A percentile compares a stretch with the other conserved stretches of the same genome.
phyloP scores from a whole-genome alignment of 148 eudicot species.

The Linanthus parryae region DNA sequence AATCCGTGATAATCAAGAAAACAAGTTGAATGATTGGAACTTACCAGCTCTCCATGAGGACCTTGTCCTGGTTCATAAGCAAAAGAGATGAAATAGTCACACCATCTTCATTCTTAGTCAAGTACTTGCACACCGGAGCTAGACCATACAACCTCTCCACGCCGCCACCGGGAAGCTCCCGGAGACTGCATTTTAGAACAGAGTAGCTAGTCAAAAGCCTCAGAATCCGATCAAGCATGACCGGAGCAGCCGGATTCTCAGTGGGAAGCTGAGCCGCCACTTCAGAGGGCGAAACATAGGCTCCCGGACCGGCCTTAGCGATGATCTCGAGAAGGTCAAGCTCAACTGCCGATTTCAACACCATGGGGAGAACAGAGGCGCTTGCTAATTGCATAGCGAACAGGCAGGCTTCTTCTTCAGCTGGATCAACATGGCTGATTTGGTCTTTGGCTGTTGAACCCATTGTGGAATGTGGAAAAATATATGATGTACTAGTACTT shows the following conservation, averaged over 20 bases:
- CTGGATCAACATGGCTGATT: neutral
- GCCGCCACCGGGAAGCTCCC: slow-evolving; percentile 32
- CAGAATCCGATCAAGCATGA: slow-evolving; percentile 81
- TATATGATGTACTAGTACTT: no score
- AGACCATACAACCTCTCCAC: slow-evolving; percentile 65
- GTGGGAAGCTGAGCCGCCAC: slow-evolving; percentile 58
- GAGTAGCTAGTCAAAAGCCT: slow-evolving; percentile 68
- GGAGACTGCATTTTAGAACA: slow-evolving; percentile 37
- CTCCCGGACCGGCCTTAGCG: slow-evolving; percentile 52
- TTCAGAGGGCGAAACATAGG: slow-evolving; percentile 51
- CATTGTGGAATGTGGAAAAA: no score
- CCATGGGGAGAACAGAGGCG: slow-evolving; percentile 87
- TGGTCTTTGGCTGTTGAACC: slow-evolving; percentile 17
- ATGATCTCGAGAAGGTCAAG: slow-evolving; percentile 83
- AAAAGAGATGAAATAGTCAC: slow-evolving; percentile 57
- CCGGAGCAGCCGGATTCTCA: slow-evolving; percentile 55
- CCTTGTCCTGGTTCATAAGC: slow-evolving; percentile 87
- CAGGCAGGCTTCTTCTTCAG: slow-evolving; percentile 57
- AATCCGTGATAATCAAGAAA: no score
- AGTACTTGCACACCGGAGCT: slow-evolving; percentile 70
- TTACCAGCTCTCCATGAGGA: slow-evolving; percentile 93
- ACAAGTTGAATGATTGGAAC: no score
- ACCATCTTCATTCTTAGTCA: slow-evolving; percentile 70
- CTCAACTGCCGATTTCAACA: slow-evolving; percentile 68
- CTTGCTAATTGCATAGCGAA: slow-evolving; percentile 78